Evolutionary conservation across 805 yeast species (phyloP).

Genomic region (Pichia scutulata): DNA sequence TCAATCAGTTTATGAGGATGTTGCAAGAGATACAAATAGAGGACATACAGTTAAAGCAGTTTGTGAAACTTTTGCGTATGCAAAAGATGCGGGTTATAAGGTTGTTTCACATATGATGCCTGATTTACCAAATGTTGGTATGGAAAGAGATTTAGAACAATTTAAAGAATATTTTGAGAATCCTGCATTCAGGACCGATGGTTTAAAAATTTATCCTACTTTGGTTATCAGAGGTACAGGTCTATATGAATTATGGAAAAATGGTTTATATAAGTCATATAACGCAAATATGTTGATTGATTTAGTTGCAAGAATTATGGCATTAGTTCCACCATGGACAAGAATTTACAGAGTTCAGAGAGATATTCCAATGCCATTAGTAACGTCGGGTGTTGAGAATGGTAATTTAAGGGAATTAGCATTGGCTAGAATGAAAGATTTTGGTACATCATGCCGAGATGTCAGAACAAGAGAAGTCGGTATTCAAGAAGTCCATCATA

Average conservation of each 20-base stretch:
- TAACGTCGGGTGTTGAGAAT: constrained; percentile 95
- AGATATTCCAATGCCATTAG: constrained; percentile 98
- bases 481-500: constrained; percentile 95
- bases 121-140: constrained; percentile 95
- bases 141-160: constrained; percentile 96
- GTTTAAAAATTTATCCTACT: constrained; percentile 91
- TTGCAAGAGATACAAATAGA: constrained; percentile 95
- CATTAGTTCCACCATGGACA: constrained; percentile 98
- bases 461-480: constrained; percentile 98
- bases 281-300: constrained; percentile 92
- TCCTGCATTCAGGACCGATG: constrained; percentile 96
- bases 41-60: constrained; percentile 97
- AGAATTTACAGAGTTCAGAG: constrained; percentile 97
- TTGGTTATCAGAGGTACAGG: constrained; percentile 97
- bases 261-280: constrained; percentile 88
- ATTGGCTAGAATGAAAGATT: constrained; percentile 94
- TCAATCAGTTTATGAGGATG: constrained; percentile 95
- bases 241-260: constrained; percentile 93
- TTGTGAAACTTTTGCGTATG: constrained; percentile 88
- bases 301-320: constrained; percentile 90
- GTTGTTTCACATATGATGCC: constrained; percentile 99
- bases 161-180: constrained; percentile 94
- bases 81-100: constrained; percentile 98
- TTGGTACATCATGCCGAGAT: constrained; percentile 92
- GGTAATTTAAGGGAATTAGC: constrained; percentile 95